phyloP scores from a whole-genome alignment of 83 land plant genomes.

The Picea engelmannii region DNA sequence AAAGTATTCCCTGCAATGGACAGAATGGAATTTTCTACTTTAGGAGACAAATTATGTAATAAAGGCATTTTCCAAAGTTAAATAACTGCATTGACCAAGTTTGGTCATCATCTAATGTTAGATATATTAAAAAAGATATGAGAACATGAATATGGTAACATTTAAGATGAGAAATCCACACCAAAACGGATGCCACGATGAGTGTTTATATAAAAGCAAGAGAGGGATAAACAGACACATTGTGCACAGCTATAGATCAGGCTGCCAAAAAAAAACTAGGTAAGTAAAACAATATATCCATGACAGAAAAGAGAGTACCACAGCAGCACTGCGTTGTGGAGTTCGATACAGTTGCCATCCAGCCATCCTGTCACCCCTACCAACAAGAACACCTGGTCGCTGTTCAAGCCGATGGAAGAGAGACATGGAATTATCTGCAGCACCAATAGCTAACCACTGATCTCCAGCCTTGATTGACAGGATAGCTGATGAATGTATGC shows the following conservation, averaged over 20 bases:
- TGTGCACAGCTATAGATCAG: not conserved
- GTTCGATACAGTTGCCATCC: conserved; percentile 98
- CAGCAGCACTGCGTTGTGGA: conserved; percentile 87
- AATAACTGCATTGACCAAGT: not conserved
- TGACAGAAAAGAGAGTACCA: conserved; percentile 50
- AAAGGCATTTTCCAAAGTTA: not conserved
- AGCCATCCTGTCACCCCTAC: conserved; percentile 40
- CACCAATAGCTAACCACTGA: conserved; percentile 94
- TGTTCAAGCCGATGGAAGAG: conserved; percentile 91
- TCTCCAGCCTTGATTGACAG: conserved; percentile 86
- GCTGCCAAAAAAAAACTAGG: not conserved
- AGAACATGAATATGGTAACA: not conserved
- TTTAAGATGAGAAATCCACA: not conserved
- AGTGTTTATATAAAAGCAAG: not conserved
- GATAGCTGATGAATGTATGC: conserved; percentile 68
- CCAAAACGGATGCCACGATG: not conserved
- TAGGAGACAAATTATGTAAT: not conserved
- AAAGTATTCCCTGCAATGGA: not conserved
- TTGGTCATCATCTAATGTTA: too few relatives aligned
- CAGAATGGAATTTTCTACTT: not conserved
- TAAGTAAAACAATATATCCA: not conserved
- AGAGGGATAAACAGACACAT: not conserved
- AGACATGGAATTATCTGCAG: conserved; percentile 99
- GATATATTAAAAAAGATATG: not conserved
- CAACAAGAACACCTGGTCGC: conserved; percentile 50